A percentile compares a stretch with the other conserved stretches of the same genome.
Evolutionary conservation across 2,329 filamentous ascomycete species (phyloP).

Genomic region (Aquanectria penicillioides): DNA sequence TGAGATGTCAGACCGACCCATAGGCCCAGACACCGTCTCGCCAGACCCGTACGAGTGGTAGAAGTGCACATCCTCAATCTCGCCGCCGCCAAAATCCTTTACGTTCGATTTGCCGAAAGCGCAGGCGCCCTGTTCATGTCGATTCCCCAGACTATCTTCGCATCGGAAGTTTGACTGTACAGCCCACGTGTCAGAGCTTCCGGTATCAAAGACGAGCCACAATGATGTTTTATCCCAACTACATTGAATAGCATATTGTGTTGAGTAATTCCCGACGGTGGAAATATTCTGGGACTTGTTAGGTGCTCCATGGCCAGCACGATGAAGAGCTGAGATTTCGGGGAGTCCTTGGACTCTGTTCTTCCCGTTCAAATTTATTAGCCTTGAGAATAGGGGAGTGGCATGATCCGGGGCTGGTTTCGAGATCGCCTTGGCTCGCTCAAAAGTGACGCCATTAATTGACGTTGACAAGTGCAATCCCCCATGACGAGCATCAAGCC

Average conservation of each 20-base stretch:
- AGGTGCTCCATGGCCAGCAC: constrained; percentile 24
- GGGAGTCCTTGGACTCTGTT: constrained; percentile 36
- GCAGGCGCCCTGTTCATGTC: constrained; percentile 47
- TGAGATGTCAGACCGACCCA: constrained; percentile 57
- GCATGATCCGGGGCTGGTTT: constrained; percentile 41
- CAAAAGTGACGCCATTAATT: constrained; percentile 51
- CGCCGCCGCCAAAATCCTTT: constrained; percentile 52
- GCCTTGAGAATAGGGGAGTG: constrained; percentile 45
- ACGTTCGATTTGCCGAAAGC: constrained; percentile 53
- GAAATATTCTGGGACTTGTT: constrained; percentile 51
- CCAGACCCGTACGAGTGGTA: constrained; percentile 59
- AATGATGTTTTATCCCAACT: constrained; percentile 51
- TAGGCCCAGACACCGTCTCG: constrained; percentile 57
- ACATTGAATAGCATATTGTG: constrained; percentile 55
- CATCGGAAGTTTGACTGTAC: constrained; percentile 54
- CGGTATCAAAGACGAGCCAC: constrained; percentile 60
- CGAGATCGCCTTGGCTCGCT: constrained; percentile 44
- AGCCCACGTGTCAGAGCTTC: constrained; percentile 63
- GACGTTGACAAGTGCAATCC: constrained; percentile 48
- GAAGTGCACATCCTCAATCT: constrained; percentile 56
- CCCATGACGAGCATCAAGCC: not conserved
- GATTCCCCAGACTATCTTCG: constrained; percentile 46
- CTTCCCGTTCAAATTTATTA: constrained; percentile 43
- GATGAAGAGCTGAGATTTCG: constrained; percentile 43
- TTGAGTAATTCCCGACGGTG: constrained; percentile 50